Percentiles rank a stretch among this genome's conserved stretches.
Conservation (phyloP, 768 basidiomycete species). For the Tylopilus intermedius region DNA sequence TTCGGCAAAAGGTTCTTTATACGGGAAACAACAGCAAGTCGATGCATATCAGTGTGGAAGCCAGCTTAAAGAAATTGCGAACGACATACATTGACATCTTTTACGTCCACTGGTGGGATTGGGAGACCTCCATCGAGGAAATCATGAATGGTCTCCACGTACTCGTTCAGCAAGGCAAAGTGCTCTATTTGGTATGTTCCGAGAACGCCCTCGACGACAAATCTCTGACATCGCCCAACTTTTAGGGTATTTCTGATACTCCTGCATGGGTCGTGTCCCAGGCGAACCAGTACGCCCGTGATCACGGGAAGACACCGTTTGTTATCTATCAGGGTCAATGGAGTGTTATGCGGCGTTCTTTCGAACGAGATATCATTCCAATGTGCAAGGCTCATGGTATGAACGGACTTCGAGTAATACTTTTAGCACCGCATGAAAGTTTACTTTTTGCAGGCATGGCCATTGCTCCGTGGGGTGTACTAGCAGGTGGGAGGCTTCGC, state of each 20-base stretch:
- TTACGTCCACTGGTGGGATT: constrained; percentile 54
- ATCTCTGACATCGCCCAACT: neutral
- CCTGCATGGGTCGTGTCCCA: constrained; percentile 40
- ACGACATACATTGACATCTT: constrained; percentile 58
- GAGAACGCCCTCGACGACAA: neutral
- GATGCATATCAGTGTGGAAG: constrained; percentile 31
- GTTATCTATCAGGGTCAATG: constrained; percentile 40
- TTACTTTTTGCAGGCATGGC: constrained; percentile 24
- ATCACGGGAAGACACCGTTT: constrained; percentile 41
- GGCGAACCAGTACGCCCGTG: constrained; percentile 39
- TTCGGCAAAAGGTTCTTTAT: constrained; percentile 26
- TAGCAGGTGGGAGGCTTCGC: constrained; percentile 33
- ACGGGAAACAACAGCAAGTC: constrained; percentile 37
- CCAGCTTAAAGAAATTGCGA: constrained; percentile 44
- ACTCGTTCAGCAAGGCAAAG: constrained; percentile 41
- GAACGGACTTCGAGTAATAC: neutral
- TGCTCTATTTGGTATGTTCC: constrained; percentile 34
- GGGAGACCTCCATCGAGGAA: constrained; percentile 41
- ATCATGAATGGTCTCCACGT: constrained; percentile 43
- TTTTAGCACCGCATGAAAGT: neutral
- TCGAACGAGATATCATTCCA: constrained; percentile 43
- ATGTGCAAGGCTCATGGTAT: constrained; percentile 28
- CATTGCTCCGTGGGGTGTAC: constrained; percentile 35
- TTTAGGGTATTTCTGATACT: constrained; percentile 33
- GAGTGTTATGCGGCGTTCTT: constrained; percentile 32